Evolutionary conservation across 2,329 filamentous ascomycete genomes (phyloP).

Genomic region (Tympanopsis confertula): DNA sequence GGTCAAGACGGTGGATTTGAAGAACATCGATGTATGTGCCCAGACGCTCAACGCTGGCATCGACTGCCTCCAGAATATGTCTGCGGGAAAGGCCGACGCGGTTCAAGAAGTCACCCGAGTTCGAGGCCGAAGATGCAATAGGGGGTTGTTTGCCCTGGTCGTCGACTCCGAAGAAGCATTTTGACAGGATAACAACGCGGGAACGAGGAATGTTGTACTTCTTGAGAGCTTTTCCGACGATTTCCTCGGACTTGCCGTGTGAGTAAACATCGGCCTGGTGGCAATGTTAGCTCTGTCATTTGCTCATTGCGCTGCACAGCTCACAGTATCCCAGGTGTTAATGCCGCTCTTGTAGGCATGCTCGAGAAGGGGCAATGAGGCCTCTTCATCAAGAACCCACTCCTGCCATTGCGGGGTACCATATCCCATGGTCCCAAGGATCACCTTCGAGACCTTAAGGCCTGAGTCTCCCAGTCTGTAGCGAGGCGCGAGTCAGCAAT

Average conservation of each 20-base stretch:
- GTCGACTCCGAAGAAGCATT: slow-evolving; percentile 34
- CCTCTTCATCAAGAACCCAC: slow-evolving; percentile 34
- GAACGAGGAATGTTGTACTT: slow-evolving; percentile 38
- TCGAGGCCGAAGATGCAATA: slow-evolving; percentile 6
- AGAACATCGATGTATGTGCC: slow-evolving; percentile 40
- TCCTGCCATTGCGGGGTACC: slow-evolving; percentile 31
- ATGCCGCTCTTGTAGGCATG: slow-evolving; percentile 43
- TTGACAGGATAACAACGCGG: slow-evolving; percentile 39
- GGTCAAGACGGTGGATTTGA: slow-evolving; percentile 49
- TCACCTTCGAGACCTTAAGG: slow-evolving; percentile 39
- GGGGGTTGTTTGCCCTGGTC: slow-evolving; percentile 20
- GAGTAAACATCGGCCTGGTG: slow-evolving; percentile 37
- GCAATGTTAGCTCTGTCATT: neutral
- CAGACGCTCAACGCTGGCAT: slow-evolving; percentile 40
- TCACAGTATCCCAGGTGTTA: slow-evolving; percentile 35
- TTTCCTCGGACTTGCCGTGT: slow-evolving; percentile 34
- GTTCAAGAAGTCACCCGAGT: slow-evolving; percentile 32
- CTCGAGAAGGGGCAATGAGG: slow-evolving; percentile 37
- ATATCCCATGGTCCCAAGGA: slow-evolving; percentile 40
- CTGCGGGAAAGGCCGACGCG: slow-evolving; percentile 45
- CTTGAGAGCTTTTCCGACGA: slow-evolving; percentile 42
- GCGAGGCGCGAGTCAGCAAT: neutral
- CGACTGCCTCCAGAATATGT: slow-evolving; percentile 54
- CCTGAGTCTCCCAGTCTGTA: slow-evolving; percentile 34
- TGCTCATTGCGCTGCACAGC: neutral